Percentiles rank a stretch among this genome's conserved stretches.
These are phyloP conservation scores for Penicillium waksmanii DNA, from an alignment of 495 filamentous ascomycete genomes.

Conservation along the genomic window DNA sequence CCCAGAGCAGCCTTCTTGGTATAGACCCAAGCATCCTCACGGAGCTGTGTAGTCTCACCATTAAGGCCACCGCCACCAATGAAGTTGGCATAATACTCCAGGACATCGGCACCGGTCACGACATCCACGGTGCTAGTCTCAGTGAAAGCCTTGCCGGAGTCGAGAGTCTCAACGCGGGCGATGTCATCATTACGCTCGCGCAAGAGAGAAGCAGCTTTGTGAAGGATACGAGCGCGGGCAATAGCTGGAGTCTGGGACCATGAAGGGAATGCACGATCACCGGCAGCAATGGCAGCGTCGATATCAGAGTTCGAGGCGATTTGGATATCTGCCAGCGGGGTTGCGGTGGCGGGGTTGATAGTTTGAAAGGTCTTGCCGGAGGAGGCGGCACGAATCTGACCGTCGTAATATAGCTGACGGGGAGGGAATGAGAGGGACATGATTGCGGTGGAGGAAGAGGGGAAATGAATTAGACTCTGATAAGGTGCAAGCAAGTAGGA, in stretches of 20 bases:
- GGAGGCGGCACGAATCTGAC: constrained; percentile 59
- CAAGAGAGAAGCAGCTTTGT: constrained; percentile 66
- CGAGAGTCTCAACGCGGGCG: constrained; percentile 67
- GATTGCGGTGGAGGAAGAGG: background rate
- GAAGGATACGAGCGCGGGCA: constrained; percentile 70
- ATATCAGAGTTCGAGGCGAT: constrained; percentile 65
- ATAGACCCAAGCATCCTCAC: constrained; percentile 74
- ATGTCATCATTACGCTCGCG: constrained; percentile 72
- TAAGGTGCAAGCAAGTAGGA: background rate
- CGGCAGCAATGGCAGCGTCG: constrained; percentile 66
- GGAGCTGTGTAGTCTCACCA: constrained; percentile 67
- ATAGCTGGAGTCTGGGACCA: constrained; percentile 70
- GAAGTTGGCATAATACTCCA: constrained; percentile 77
- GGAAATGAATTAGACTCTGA: background rate
- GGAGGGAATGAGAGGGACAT: constrained; percentile 50
- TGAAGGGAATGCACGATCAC: constrained; percentile 61
- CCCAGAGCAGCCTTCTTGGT: constrained; percentile 74
- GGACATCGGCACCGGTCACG: constrained; percentile 72
- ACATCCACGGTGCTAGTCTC: constrained; percentile 79
- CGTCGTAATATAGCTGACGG: constrained; percentile 70
- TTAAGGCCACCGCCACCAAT: constrained; percentile 71
- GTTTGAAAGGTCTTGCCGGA: constrained; percentile 66
- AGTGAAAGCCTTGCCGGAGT: constrained; percentile 75
- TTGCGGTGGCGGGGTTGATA: constrained; percentile 68
- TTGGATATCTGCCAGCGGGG: constrained; percentile 65